Evolutionary conservation across 2,329 filamentous ascomycete species (phyloP).

Genomic region (Orbilia blumenaviensis): DNA sequence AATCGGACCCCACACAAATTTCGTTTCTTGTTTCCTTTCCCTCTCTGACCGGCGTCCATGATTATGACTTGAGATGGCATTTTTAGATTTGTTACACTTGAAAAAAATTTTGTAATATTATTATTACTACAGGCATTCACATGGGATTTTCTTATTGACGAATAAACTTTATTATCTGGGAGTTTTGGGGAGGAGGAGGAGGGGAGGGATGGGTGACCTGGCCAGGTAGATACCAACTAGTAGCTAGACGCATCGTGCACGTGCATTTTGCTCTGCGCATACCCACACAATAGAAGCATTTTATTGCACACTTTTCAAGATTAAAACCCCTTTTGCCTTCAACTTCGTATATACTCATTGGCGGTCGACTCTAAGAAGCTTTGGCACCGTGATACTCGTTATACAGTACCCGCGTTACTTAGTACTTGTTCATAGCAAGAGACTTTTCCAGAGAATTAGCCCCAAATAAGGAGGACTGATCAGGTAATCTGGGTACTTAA

Average conservation of each 20-base stretch:
- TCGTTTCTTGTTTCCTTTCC: conserved; percentile 14
- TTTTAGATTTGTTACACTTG: conserved; percentile 20
- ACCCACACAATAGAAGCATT: conserved; percentile 21
- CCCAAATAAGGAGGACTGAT: no score
- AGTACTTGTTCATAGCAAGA: no score
- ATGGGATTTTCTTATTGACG: conserved; percentile 13
- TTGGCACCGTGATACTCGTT: no score
- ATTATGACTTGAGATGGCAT: conserved; percentile 39
- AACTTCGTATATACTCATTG: no score
- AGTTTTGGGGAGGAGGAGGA: background rate
- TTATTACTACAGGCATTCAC: conserved; percentile 39
- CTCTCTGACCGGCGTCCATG: conserved; percentile 29
- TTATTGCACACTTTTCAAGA: background rate
- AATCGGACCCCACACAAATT: conserved; percentile 3
- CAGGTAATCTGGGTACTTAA: no score
- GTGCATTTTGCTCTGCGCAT: background rate
- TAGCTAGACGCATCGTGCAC: conserved; percentile 15
- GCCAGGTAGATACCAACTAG: conserved; percentile 28
- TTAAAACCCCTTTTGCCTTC: background rate
- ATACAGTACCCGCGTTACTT: no score
- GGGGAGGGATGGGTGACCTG: background rate
- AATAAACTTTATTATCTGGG: conserved; percentile 6
- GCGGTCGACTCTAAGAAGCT: no score
- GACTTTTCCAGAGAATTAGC: no score
- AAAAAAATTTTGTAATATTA: conserved; percentile 27